These are phyloP conservation scores for Trichoderma hamatum DNA, from an alignment of 2,329 filamentous ascomycete species.

Conservation along the genomic window DNA sequence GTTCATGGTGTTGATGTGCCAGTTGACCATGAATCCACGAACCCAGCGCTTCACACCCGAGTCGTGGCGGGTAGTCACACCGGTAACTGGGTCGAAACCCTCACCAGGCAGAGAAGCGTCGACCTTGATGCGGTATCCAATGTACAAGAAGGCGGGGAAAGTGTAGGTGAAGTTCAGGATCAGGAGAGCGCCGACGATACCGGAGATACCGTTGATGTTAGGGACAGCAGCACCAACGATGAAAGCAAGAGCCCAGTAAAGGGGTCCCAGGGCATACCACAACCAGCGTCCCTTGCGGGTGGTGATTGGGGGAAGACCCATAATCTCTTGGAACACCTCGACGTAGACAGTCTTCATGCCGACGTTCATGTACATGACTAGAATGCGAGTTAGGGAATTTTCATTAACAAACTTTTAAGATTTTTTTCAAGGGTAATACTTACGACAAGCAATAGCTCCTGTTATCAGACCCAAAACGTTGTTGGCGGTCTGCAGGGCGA, in stretches of 20 bases:
- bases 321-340: conserved; percentile 20
- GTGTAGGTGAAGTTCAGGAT: conserved; percentile 26
- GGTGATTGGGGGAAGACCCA: conserved; percentile 14
- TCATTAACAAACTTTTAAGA: not conserved
- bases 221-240: conserved; percentile 20
- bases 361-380: conserved; percentile 25
- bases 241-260: conserved; percentile 24
- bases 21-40: conserved; percentile 22
- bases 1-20: conserved; percentile 14
- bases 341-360: conserved; percentile 25
- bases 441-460: conserved; percentile 23
- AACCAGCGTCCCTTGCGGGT: conserved; percentile 15
- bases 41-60: conserved; percentile 4
- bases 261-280: conserved; percentile 22
- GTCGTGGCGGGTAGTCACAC: conserved; percentile 19
- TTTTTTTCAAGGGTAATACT: not conserved
- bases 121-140: conserved; percentile 8
- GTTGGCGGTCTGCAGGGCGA: conserved; percentile 12
- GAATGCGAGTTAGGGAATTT: not conserved
- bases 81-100: conserved; percentile 12
- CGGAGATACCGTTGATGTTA: conserved; percentile 22
- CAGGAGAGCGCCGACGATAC: conserved; percentile 19
- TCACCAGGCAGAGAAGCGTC: conserved; percentile 19
- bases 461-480: conserved; percentile 19
- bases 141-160: conserved; percentile 22